phyloP scores from a whole-genome alignment of 2,329 filamentous ascomycete species.

The Fonsecaea pedrosoi region DNA sequence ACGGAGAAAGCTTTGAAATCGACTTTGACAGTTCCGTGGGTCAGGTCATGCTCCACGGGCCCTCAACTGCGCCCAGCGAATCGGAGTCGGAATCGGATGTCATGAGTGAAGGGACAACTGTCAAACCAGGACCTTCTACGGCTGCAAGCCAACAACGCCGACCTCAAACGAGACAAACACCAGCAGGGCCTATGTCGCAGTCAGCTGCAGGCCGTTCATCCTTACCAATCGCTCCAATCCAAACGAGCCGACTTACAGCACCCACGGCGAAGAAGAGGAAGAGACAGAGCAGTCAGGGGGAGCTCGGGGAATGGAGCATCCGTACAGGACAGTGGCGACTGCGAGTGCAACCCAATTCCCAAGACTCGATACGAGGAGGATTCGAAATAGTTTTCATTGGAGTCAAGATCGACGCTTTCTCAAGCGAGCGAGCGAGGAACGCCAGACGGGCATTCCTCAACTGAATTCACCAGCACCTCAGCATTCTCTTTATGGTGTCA shows the following conservation, averaged over 20 bases:
- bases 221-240: conserved; percentile 27
- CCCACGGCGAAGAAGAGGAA: conserved; percentile 35
- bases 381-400: conserved; percentile 76
- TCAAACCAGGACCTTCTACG: conserved; percentile 16
- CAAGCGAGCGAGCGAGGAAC: conserved; percentile 71
- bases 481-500: background rate
- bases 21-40: conserved; percentile 34
- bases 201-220: conserved; percentile 9
- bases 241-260: conserved; percentile 27
- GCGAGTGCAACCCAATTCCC: conserved; percentile 62
- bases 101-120: conserved; percentile 28
- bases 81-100: conserved; percentile 35
- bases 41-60: conserved; percentile 33
- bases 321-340: conserved; percentile 75
- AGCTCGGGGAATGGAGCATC: conserved; percentile 63
- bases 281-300: conserved; percentile 31
- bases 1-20: conserved; percentile 46
- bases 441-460: conserved; percentile 67
- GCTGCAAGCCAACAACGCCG: conserved; percentile 21
- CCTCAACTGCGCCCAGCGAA: conserved; percentile 21
- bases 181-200: conserved; percentile 17
- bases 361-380: conserved; percentile 53
- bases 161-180: conserved; percentile 30
- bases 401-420: conserved; percentile 77
- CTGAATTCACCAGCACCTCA: conserved; percentile 8